Conservation (phyloP, 768 basidiomycete genomes). For the Tulasnella sp. region DNA sequence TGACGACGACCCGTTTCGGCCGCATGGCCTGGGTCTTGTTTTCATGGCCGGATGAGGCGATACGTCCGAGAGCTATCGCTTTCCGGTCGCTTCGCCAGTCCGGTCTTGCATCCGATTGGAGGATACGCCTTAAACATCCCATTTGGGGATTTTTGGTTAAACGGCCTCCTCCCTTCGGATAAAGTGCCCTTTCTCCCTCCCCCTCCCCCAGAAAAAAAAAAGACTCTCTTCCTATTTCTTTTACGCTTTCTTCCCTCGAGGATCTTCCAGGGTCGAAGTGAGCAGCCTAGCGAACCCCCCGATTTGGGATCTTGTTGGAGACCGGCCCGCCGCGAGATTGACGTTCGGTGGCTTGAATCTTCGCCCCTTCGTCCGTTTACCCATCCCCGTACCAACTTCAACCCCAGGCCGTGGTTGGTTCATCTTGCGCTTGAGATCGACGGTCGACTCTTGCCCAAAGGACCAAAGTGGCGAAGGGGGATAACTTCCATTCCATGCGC, state of each 20-base stretch:
- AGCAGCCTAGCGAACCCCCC: neutral
- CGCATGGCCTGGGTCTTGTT: neutral
- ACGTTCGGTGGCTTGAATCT: constrained; percentile 1
- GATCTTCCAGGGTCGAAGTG: neutral
- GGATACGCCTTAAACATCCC: neutral
- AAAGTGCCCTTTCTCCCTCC: neutral
- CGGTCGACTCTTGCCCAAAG: neutral
- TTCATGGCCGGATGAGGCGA: neutral
- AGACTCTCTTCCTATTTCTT: neutral
- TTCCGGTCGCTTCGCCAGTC: neutral
- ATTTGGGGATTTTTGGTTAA: neutral
- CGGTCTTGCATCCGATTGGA: neutral
- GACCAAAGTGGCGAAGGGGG: neutral
- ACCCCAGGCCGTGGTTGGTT: neutral
- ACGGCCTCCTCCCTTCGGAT: neutral
- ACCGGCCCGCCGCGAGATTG: neutral
- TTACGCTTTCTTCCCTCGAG: neutral
- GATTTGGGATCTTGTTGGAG: neutral
- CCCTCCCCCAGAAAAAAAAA: neutral
- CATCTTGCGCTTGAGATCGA: neutral
- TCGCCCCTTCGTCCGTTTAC: neutral
- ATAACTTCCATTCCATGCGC: neutral
- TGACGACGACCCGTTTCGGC: neutral
- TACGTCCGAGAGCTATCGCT: neutral
- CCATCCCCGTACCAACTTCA: neutral